Conservation (phyloP, 2,329 filamentous ascomycete species). For the Ceratocystis eucalypticola region DNA sequence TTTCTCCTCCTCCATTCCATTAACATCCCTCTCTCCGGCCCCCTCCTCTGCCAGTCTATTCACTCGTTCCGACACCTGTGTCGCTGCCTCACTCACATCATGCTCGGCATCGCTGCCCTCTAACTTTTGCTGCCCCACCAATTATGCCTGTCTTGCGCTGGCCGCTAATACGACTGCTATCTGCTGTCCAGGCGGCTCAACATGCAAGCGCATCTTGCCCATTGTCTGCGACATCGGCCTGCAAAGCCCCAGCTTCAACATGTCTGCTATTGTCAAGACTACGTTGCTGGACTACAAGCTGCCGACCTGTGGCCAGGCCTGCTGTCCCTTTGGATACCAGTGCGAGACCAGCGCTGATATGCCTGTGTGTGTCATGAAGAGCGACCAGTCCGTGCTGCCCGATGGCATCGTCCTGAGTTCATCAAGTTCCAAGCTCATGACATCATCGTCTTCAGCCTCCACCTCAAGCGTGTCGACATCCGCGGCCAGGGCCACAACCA, state of each 20-base stretch:
- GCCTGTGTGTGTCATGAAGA: slow-evolving; percentile 36
- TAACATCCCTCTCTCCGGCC: slow-evolving; percentile 28
- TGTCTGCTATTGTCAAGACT: slow-evolving; percentile 51
- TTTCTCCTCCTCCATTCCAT: slow-evolving; percentile 26
- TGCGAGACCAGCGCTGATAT: slow-evolving; percentile 32
- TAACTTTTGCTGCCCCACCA: slow-evolving; percentile 52
- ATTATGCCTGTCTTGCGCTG: slow-evolving; percentile 44
- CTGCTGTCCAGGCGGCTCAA: slow-evolving; percentile 49
- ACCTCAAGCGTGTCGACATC: slow-evolving; percentile 22
- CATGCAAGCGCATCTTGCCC: slow-evolving; percentile 48
- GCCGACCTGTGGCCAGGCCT: slow-evolving; percentile 42
- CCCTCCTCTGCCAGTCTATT: slow-evolving; percentile 27
- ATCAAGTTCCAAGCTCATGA: slow-evolving; percentile 15
- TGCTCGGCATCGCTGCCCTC: slow-evolving; percentile 45
- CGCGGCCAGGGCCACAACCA: slow-evolving; percentile 15
- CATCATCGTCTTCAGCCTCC: slow-evolving; percentile 15
- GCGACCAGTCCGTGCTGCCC: slow-evolving; percentile 35
- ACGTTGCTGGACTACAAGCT: slow-evolving; percentile 45
- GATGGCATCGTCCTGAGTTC: slow-evolving; percentile 24
- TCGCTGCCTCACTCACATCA: slow-evolving; percentile 31
- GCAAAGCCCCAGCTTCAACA: slow-evolving; percentile 45
- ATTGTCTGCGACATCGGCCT: slow-evolving; percentile 50
- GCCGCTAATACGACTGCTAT: slow-evolving; percentile 53
- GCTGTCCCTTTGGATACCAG: slow-evolving; percentile 60
- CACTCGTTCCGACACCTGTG: slow-evolving; percentile 27